Evolutionary conservation across 257 asterid species (phyloP), one percentile per base, ranked within the genome.

Genomic region (Phtheirospermum japonicum): DNA sequence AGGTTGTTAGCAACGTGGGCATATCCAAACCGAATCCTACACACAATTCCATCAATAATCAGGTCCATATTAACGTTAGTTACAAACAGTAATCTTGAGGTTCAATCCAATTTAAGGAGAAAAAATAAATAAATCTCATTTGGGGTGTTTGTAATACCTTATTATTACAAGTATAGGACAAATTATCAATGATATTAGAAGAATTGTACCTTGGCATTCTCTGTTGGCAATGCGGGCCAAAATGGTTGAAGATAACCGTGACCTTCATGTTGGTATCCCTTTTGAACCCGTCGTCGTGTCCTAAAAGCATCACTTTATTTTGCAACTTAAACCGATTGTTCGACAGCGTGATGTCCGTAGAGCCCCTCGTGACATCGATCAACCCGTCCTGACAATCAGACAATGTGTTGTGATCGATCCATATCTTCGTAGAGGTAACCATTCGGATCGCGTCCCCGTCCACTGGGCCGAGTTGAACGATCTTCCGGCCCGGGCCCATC

Each of bases 1-100:
- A 85, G 71, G 64, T 85, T 90, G 82, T 90, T 90, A 0, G 83
- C 97, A 17, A 90, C 95, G 18, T 90, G 97, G n/a, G 97, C 89
- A 32, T 87, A 90, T 57, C 95, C 97, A 30, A 81, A 82, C 13
- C 95, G 85, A 36, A 90, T 74, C 80, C 94, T 86, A 49, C 9
- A 33, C 37, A 33, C 37, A 33, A 33, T 33, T 33, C 5, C 8
- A 33, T 0, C 0, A 33, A 33, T 33, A 33, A 33, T 4, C n/a
- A n/a, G n/a, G n/a, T n/a, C n/a, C n/a, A n/a, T n/a, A n/a, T n/a
- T n/a, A n/a, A n/a, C n/a, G n/a, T n/a, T n/a, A n/a, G n/a, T n/a
- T n/a, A n/a, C n/a, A n/a, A n/a, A n/a, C n/a, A n/a, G n/a, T n/a
- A n/a, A n/a, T n/a, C n/a, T n/a, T n/a, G n/a, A n/a, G n/a, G n/a